Percentiles rank a stretch among this genome's conserved stretches.
Conservation (phyloP, 768 basidiomycete genomes). For the Lentinula boryana region DNA sequence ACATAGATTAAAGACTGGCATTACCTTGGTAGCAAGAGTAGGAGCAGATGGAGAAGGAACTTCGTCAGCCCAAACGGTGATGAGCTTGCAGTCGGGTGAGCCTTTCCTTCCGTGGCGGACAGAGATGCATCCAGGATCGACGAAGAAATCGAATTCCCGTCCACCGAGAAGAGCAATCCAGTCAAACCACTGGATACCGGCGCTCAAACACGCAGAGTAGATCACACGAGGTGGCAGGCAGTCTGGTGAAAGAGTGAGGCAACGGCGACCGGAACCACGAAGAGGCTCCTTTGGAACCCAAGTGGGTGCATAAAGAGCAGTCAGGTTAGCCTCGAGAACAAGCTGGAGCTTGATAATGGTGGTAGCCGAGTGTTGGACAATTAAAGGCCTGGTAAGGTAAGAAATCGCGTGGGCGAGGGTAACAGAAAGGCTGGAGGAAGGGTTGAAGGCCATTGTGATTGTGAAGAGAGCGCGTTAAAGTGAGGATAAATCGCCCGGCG, state of each 20-base stretch:
- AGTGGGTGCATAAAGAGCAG: conserved; percentile 57
- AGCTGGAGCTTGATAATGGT: conserved; percentile 66
- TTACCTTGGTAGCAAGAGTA: conserved; percentile 9
- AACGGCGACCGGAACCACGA: conserved; percentile 66
- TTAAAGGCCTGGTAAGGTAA: conserved; percentile 66
- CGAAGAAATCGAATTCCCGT: conserved; percentile 70
- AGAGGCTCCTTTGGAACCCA: conserved; percentile 64
- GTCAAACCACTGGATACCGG: conserved; percentile 74
- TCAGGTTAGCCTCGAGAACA: conserved; percentile 69
- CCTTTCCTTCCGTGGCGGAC: conserved; percentile 46
- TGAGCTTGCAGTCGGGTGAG: conserved; percentile 29
- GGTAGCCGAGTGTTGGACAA: conserved; percentile 47
- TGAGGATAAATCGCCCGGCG: conserved; percentile 4
- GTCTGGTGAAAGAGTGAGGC: conserved; percentile 64
- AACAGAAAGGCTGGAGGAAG: conserved; percentile 49
- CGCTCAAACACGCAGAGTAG: conserved; percentile 62
- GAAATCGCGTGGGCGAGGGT: conserved; percentile 70
- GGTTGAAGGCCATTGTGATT: conserved; percentile 5
- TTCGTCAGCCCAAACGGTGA: conserved; percentile 68
- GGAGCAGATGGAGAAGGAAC: conserved; percentile 22
- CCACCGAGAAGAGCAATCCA: conserved; percentile 71
- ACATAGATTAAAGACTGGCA: conserved; percentile 5
- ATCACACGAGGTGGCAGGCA: conserved; percentile 67
- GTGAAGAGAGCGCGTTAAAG: not conserved
- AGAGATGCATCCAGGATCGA: conserved; percentile 76